Evolutionary conservation across 2,329 filamentous ascomycete genomes (phyloP), one percentile per base, ranked within the genome.

Genomic region (Monilinia aucupariae): DNA sequence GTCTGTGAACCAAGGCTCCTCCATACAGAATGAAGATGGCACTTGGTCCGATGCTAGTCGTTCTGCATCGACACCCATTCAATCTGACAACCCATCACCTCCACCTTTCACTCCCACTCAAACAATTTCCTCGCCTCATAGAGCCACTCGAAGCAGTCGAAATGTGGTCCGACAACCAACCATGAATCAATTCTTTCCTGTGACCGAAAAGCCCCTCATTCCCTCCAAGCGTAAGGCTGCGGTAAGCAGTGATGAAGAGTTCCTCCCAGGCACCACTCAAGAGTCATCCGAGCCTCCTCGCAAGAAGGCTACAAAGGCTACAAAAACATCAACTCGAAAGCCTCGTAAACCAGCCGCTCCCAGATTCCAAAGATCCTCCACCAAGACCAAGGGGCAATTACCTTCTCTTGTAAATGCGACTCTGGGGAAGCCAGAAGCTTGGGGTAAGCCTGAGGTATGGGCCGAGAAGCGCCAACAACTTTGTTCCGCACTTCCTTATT

Each of bases 401-500:
- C 54, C 54, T 47, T 56, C 53, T 0, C 27, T 56, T 2, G 56
- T 58, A 20, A 64, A 62, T 3, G 17, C 25, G 22, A 61, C 51
- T 15, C n/a, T 53, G 7, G 61, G 25, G n/a, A 72, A 70, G 50
- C 68, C 69, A 4, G 64, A 68, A 4, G 65, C 71, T 6, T 63
- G 64, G 53, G 68, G 68, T 2, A 15, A 67, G n/a, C 83, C 84
- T 8, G 73, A 76, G 13, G 80, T 85, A 0, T 88, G 84, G 83
- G 79, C 85, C 0, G 76, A 82, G 6, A 75, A 75, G 43, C 80
- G 87, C 4, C 82, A 85, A 63, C 81, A 81, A 17, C 75, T 91
- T 0, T 88, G 83, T 67, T 85, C 90, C 68, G 80, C 85, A 0
- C 70, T 90, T 0, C 79, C 81, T 0, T 88, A 85, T 74, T 90